Base-by-base conservation (phyloP, 1,284 basidiomycete species). In the Austroboletus niveus region DNA sequence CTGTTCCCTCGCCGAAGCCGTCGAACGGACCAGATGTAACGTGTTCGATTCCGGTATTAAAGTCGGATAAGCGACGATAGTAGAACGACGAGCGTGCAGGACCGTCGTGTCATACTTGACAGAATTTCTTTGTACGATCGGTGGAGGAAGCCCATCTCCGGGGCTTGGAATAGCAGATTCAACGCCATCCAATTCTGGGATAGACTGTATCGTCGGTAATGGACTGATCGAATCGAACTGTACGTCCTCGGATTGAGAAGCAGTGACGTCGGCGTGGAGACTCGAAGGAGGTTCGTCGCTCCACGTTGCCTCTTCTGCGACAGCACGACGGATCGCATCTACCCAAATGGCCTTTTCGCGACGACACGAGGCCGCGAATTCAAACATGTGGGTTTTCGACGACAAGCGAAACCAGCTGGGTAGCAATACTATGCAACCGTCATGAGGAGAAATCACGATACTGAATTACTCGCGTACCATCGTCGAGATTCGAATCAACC, bases 311-410 rank as follows among this genome's bases (percentile, higher is more conserved):
- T 75, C 38, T 63, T 69, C 58, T 62, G 64, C 38, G 66, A 78
- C 58, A 31, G 74, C 69, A 22, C 81, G 74, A 46, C 75, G 76
- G 42, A 94, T 79, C 11, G 83, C 82, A 31, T 74, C 71, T 46
- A 94, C 71, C 94, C 94, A 97, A 20, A 90, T 75, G 27, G 84
- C 79, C 72, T 93, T 94, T 72, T 97, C 94, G 40, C 75, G 74
- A 52, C 80, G 80, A 65, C 92, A 94, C 15, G 90, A 80, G 1
- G 91, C 87, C 8, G 89, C 89, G 22, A 96, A 73, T 65, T 95
- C 92, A 60, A 94, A 89, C 57, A 84, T 79, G 61, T 92, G 86
- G 5, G 78, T 79, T 45, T 78, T 78, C 36, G 79, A 79, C 14
- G 77, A 80, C 12, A 97, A 72, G 43, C 89, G 83, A 66, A 97